phyloP scores from a whole-genome alignment of 495 filamentous ascomycete species.

The Neurospora hispaniola region DNA sequence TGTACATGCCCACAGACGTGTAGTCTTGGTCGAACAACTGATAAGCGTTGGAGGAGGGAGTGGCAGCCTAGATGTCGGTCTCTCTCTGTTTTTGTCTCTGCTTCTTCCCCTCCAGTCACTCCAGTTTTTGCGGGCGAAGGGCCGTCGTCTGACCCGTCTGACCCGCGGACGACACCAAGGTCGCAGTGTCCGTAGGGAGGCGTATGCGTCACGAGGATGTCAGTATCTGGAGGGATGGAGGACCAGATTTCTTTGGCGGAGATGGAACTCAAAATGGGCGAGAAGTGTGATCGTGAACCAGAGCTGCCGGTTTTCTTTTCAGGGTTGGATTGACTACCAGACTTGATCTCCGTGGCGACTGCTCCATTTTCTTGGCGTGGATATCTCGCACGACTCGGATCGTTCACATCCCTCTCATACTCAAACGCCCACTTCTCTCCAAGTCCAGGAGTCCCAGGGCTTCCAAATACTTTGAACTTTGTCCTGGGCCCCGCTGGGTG shows the following conservation, averaged over 20 bases:
- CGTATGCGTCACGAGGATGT: conserved; percentile 82
- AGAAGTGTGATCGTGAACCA: too few relatives aligned
- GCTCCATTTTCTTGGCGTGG: too few relatives aligned
- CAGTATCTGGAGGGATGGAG: conserved; percentile 54
- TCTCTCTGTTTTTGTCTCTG: background rate
- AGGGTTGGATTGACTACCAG: too few relatives aligned
- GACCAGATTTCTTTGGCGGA: conserved; percentile 31
- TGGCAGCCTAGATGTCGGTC: conserved; percentile 50
- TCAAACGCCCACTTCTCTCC: conserved; percentile 59
- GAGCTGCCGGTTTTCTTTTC: too few relatives aligned
- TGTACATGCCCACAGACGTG: conserved; percentile 92
- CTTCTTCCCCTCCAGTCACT: background rate
- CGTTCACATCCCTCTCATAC: conserved; percentile 38
- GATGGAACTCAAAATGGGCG: too few relatives aligned
- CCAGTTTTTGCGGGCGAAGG: background rate
- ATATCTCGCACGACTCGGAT: too few relatives aligned
- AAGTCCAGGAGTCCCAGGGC: conserved; percentile 54
- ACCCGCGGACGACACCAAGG: conserved; percentile 28
- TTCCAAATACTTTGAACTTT: conserved; percentile 65
- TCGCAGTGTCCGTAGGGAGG: conserved; percentile 69
- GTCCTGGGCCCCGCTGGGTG: conserved; percentile 51
- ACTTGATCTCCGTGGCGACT: too few relatives aligned
- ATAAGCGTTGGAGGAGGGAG: conserved; percentile 54
- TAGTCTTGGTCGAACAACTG: conserved; percentile 65
- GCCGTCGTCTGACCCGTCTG: background rate